Evolutionary conservation across 202 grass and related monocot genomes (phyloP).

Genomic region (Zizania palustris): DNA sequence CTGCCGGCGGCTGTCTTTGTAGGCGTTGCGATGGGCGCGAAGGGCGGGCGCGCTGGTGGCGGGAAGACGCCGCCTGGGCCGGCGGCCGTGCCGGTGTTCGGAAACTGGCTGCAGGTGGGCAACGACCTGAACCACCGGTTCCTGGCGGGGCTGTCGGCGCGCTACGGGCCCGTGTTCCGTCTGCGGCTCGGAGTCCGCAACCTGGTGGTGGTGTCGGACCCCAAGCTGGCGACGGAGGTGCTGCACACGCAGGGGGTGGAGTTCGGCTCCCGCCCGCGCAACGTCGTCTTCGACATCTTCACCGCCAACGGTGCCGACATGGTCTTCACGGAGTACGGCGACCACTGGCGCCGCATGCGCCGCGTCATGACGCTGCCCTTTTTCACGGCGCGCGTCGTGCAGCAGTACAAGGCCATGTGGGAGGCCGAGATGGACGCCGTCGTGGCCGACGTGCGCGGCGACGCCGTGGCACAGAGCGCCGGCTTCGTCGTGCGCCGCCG

Average conservation of each 20-base stretch:
- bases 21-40: neutral
- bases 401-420: conserved; percentile 71
- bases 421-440: too few species aligned
- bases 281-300: conserved; percentile 85
- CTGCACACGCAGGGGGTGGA: too few species aligned
- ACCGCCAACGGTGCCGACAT: conserved; percentile 76
- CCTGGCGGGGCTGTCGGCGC: conserved; percentile 47
- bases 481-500: conserved; percentile 59
- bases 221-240: conserved; percentile 60
- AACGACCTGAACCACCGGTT: conserved; percentile 84
- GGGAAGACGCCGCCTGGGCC: conserved; percentile 45
- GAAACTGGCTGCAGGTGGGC: conserved; percentile 86
- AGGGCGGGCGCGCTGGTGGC: too few species aligned
- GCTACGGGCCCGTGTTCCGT: conserved; percentile 62
- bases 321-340: conserved; percentile 94
- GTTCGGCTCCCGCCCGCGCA: conserved; percentile 82
- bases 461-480: neutral
- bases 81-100: conserved; percentile 63
- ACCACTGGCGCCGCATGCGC: conserved; percentile 95
- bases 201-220: conserved; percentile 72
- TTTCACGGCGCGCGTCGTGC: conserved; percentile 79
- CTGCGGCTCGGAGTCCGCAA: conserved; percentile 75
- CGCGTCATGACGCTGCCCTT: conserved; percentile 89
- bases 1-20: conserved; percentile 3
- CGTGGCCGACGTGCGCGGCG: conserved; percentile 48